phyloP scores from a whole-genome alignment of 768 basidiomycete genomes.

The Leccinum uliginosum region DNA sequence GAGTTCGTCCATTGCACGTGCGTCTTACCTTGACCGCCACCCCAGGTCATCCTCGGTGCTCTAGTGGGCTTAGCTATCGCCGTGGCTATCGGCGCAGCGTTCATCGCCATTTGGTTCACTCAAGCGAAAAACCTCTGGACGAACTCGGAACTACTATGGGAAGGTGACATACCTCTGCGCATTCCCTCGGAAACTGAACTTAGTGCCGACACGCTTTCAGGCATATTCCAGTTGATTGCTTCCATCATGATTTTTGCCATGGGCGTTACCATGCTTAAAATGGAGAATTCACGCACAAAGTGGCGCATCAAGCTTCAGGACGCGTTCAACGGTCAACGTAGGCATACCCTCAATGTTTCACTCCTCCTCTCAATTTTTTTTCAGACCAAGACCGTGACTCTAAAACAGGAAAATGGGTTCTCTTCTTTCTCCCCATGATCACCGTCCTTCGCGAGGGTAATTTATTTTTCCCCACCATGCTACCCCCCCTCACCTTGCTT shows the following conservation, averaged over 20 bases:
- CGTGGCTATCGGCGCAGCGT: constrained; percentile 81
- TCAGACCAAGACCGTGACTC: constrained; percentile 45
- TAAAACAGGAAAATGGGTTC: constrained; percentile 71
- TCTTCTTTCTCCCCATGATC: constrained; percentile 86
- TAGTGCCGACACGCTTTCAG: constrained; percentile 29
- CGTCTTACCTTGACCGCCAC: not conserved
- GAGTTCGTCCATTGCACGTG: not conserved
- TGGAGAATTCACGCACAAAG: constrained; percentile 91
- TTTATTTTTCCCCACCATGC: not conserved
- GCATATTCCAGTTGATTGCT: constrained; percentile 67
- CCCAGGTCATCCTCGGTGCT: constrained; percentile 74
- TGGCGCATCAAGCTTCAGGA: constrained; percentile 87
- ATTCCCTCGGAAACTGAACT: not conserved
- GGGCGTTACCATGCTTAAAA: constrained; percentile 92
- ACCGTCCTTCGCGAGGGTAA: constrained; percentile 90
- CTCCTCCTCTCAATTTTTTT: not conserved
- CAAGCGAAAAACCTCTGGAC: constrained; percentile 80
- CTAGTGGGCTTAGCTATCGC: constrained; percentile 72
- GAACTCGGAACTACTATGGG: constrained; percentile 87
- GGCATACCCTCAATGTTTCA: constrained; percentile 11
- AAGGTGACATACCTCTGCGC: constrained; percentile 47
- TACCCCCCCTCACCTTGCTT: not conserved
- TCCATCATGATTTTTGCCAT: constrained; percentile 85
- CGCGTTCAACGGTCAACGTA: constrained; percentile 65
- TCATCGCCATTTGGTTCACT: constrained; percentile 95